Evolutionary conservation across 768 basidiomycete species (phyloP), one percentile per base, ranked within the genome.

Genomic region (Tubosaeta brunneosetosa): DNA sequence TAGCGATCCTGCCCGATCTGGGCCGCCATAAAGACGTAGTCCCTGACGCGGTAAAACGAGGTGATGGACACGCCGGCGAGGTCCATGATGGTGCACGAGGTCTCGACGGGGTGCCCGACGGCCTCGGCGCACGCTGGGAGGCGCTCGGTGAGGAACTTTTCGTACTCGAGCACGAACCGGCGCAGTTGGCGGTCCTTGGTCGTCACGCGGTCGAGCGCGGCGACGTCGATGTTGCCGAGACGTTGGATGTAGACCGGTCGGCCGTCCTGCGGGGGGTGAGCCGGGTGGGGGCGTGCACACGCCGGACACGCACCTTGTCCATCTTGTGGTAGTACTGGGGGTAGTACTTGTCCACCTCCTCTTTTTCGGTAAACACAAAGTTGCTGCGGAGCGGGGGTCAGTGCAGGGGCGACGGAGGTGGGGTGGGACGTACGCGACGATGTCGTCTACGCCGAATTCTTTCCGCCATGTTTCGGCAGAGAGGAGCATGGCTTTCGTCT

Each of bases 41-140:
- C 88, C 74, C 91, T 94, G 73, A 98, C 94, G 64, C 81, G 82
- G 70, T 86, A 94, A 67, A 97, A 98, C 66, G 83, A 83, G 56
- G 79, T 70, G 55, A 98, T 66, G 47, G 79, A 76, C 37, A 88
- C 84, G 60, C 76, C 75, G 22, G 83, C 68, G 58, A 99, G 83
- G 70, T 98, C 94, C 73, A 98, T 81, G 77, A 98, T 94, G 53
- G 97, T 97, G 83, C 95, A 98, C 49, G 84, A 89, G 11, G 95
- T 98, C 75, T 97, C 95, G 67, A 98, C 88, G 51, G 91, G 85
- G 71, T 94, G 88, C 1, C 93, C 94, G 34, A 76, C 72, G 2
- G 78, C 79, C 13, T 68, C 68, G 55, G 89, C 80, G 69, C 87
- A 86, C 5, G 91, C 87, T 40, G 93, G 91, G 41, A 93, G 78